Conservation (phyloP, 176 grass and related monocot genomes). For the Calamus simplicifolius region DNA sequence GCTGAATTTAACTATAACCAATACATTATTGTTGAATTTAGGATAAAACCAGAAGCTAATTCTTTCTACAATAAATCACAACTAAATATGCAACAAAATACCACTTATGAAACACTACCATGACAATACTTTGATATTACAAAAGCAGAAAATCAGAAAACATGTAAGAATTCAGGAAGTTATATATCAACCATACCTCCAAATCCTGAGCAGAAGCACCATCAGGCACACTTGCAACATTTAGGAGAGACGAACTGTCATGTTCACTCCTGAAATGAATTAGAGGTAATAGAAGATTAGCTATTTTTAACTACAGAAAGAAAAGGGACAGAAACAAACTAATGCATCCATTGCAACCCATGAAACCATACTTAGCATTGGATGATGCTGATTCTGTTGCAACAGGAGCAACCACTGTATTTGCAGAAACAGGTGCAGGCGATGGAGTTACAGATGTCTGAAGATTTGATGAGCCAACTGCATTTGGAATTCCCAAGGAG, state of each 20-base stretch:
- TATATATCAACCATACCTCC: conserved; percentile 46
- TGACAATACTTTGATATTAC: too few species aligned
- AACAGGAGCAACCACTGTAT: conserved; percentile 20
- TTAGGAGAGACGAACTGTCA: conserved; percentile 27
- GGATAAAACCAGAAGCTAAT: too few species aligned
- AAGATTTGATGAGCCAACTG: conserved; percentile 27
- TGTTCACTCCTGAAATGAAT: conserved; percentile 35
- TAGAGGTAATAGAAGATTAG: neutral
- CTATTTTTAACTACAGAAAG: neutral
- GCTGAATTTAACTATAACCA: too few species aligned
- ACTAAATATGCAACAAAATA: too few species aligned
- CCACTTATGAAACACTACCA: too few species aligned
- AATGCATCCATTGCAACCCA: neutral
- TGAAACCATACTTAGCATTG: neutral
- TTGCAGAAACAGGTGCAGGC: conserved; percentile 17
- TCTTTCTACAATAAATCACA: too few species aligned
- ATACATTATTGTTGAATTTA: too few species aligned
- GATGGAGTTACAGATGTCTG: conserved; percentile 12
- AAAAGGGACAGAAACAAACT: conserved; percentile 14
- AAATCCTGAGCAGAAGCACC: conserved; percentile 63
- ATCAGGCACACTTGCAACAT: conserved; percentile 25
- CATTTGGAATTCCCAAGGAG: conserved; percentile 5
- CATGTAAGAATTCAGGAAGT: too few species aligned
- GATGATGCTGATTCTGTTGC: conserved; percentile 20
- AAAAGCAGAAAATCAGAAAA: too few species aligned